Conservation (phyloP, 2,329 filamentous ascomycete genomes). For the Ilyonectria robusta region DNA sequence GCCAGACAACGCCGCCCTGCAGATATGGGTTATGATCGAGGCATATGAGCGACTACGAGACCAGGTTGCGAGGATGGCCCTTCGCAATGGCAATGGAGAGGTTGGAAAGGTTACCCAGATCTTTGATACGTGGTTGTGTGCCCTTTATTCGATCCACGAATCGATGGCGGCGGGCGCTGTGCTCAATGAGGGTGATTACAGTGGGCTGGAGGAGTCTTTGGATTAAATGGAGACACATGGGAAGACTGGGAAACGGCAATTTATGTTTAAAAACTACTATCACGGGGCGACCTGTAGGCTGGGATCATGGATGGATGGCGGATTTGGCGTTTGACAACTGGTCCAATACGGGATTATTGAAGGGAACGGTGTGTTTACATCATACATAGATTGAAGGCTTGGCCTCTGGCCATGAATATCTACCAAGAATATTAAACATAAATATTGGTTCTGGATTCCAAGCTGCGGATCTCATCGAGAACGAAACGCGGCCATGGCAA, state of each 20-base stretch:
- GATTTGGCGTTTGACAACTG: constrained; percentile 17
- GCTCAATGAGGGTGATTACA: constrained; percentile 49
- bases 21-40: constrained; percentile 72
- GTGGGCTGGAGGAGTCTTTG: constrained; percentile 45
- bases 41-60: constrained; percentile 69
- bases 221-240: constrained; percentile 30
- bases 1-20: constrained; percentile 60
- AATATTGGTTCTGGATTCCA: background rate
- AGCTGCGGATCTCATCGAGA: background rate
- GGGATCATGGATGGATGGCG: constrained; percentile 14
- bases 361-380: constrained; percentile 12
- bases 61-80: constrained; percentile 56
- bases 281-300: constrained; percentile 17
- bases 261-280: constrained; percentile 10
- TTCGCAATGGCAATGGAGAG: constrained; percentile 52
- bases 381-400: constrained; percentile 4
- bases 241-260: background rate
- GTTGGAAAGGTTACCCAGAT: constrained; percentile 50
- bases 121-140: constrained; percentile 66
- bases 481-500: background rate
- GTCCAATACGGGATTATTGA: constrained; percentile 1
- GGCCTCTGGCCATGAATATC: background rate
- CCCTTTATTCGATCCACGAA: constrained; percentile 63
- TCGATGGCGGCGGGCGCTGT: constrained; percentile 44
- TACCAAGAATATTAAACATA: no score